Percentiles rank a stretch among this genome's conserved stretches.
phyloP scores from a whole-genome alignment of 2,329 filamentous ascomycete genomes.

The Cercospora berteroae region DNA sequence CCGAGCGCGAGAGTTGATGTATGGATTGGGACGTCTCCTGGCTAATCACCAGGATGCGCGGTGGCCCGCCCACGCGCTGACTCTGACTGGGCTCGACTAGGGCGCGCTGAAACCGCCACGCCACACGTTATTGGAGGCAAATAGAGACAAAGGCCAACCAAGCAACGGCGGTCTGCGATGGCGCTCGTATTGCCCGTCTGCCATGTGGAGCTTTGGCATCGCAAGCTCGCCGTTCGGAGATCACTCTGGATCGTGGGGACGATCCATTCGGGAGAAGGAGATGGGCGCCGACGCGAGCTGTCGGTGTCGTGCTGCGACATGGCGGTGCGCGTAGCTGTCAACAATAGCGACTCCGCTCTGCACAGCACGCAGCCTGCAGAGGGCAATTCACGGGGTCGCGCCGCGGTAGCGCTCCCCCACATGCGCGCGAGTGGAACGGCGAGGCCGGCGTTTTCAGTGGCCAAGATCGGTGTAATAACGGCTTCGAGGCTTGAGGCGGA shows the following conservation, averaged over 20 bases:
- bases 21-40: not conserved
- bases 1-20: constrained; percentile 4
- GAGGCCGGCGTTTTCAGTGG: not conserved
- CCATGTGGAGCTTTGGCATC: constrained; percentile 9
- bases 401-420: not conserved
- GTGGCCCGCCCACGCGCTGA: constrained; percentile 3
- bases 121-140: constrained; percentile 5
- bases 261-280: not conserved
- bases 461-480: constrained; percentile 13
- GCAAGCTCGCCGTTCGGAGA: constrained; percentile 5
- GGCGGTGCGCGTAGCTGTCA: not conserved
- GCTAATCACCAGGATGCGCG: not conserved
- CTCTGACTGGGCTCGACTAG: constrained; percentile 2
- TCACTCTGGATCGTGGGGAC: not conserved
- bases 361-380: no score
- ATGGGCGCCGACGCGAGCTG: not conserved
- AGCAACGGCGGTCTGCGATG: not conserved
- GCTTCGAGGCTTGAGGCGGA: not conserved
- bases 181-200: constrained; percentile 4
- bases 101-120: constrained; percentile 6
- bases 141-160: not conserved
- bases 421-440: not conserved
- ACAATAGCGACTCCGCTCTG: not conserved
- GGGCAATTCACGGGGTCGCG: not conserved
- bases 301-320: not conserved